These are phyloP conservation scores for Aphelidium insulamus DNA, from an alignment of 371 early-diverging fungal genomes.

Conservation along the genomic window DNA sequence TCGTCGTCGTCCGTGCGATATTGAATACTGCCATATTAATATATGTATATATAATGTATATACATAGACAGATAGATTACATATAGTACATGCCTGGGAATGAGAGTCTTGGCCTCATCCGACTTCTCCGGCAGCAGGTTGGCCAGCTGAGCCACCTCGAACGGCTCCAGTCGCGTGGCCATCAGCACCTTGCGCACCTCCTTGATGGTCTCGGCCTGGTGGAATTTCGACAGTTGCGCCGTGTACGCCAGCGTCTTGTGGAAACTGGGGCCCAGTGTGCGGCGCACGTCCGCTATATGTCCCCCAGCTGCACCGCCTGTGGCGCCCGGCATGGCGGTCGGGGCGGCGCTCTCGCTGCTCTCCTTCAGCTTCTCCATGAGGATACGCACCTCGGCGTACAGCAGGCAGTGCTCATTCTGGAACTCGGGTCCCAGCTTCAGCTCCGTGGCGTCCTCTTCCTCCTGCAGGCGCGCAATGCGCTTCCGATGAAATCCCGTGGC, in stretches of 20 bases:
- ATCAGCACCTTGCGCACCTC: constrained; percentile 20
- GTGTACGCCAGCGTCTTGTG: not conserved
- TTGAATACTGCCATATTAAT: constrained; percentile 8
- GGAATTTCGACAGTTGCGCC: constrained; percentile 10
- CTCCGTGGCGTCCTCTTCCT: constrained; percentile 46
- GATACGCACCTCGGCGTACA: constrained; percentile 61
- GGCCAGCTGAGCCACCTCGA: constrained; percentile 67
- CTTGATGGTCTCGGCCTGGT: not conserved
- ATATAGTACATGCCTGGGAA: constrained; percentile 36
- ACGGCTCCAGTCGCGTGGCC: constrained; percentile 35
- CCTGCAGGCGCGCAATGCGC: constrained; percentile 15
- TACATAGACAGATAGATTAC: constrained; percentile 8
- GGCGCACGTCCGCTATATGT: not conserved
- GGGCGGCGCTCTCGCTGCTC: constrained; percentile 5
- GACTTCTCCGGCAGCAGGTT: constrained; percentile 69
- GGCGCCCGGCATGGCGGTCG: not conserved
- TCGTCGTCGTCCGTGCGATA: constrained; percentile 38
- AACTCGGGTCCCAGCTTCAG: constrained; percentile 53
- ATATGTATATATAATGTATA: not conserved
- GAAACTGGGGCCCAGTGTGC: not conserved
- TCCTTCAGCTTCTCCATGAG: constrained; percentile 44
- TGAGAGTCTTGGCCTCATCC: constrained; percentile 60
- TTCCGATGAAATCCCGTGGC: too few species aligned
- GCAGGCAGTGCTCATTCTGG: constrained; percentile 52
- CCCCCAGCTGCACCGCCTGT: constrained; percentile 6